phyloP scores from a whole-genome alignment of 2,329 filamentous ascomycete genomes.

The Aspergillus sp. region DNA sequence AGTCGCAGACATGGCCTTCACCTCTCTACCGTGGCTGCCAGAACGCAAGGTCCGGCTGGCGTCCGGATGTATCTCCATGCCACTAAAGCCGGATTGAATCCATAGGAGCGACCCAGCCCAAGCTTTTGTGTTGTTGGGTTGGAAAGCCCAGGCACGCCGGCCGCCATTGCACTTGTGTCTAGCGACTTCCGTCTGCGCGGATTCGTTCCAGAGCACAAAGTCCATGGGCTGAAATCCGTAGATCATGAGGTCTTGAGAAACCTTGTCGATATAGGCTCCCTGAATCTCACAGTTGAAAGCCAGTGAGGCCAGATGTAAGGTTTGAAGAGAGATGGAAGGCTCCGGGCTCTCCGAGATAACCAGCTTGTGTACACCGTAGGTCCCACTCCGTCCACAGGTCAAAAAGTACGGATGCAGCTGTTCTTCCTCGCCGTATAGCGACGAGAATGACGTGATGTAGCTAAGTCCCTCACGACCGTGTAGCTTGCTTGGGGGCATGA shows the following conservation, averaged over 20 bases:
- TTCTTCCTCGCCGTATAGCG: conserved; percentile 14
- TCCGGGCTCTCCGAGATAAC: conserved; percentile 23
- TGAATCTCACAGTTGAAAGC: conserved; percentile 78
- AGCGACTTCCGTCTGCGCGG: conserved; percentile 67
- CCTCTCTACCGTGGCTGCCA: conserved; percentile 84
- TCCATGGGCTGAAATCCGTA: conserved; percentile 79
- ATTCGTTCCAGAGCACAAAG: conserved; percentile 82
- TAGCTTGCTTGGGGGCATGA: conserved; percentile 30
- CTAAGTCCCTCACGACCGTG: conserved; percentile 69
- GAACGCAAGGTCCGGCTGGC: conserved; percentile 57
- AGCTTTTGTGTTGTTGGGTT: conserved; percentile 24
- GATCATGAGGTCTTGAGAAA: conserved; percentile 62
- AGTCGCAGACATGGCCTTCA: conserved; percentile 63
- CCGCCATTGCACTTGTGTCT: conserved; percentile 80
- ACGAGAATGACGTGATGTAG: conserved; percentile 49
- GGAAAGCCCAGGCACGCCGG: conserved; percentile 73
- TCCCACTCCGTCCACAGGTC: conserved; percentile 75
- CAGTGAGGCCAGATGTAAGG: conserved; percentile 68
- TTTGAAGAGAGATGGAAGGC: conserved; percentile 39
- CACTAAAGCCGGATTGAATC: conserved; percentile 67
- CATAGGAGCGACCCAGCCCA: conserved; percentile 65
- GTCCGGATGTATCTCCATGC: conserved; percentile 42
- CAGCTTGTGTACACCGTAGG: conserved; percentile 64
- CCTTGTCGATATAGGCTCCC: conserved; percentile 62
- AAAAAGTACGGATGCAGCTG: conserved; percentile 52